Evolutionary conservation across 2,329 filamentous ascomycete species (phyloP), one percentile per base, ranked within the genome.

Genomic region (Exophiala bonariae): DNA sequence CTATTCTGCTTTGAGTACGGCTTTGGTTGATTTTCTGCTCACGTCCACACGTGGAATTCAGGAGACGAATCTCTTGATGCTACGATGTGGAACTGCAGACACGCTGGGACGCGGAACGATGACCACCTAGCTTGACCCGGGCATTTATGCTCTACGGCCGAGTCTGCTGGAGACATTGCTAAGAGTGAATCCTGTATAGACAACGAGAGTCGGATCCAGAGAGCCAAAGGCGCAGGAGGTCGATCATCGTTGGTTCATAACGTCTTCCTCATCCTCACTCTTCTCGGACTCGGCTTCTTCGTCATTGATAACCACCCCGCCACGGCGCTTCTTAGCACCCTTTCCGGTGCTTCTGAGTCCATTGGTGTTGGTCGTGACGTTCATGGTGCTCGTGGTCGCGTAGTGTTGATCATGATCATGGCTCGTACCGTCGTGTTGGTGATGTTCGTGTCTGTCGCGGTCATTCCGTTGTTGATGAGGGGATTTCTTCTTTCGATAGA

Each of bases 61-160:
- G n/a, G n/a, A n/a, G n/a, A n/a, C n/a, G n/a, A n/a, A n/a, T n/a
- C n/a, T n/a, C n/a, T n/a, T n/a, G n/a, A n/a, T n/a, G n/a, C n/a
- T n/a, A n/a, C n/a, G n/a, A n/a, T n/a, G n/a, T n/a, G n/a, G n/a
- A n/a, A n/a, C n/a, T n/a, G 13, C 36, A 39, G 13, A 39, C 11
- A 39, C 18, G 17, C 14, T 6, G n/a, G 36, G 6, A 18, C 18
- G n/a, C 19, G n/a, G n/a, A 33, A 80, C 78, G 75, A 70, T 76
- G 76, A 75, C 70, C 80, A 80, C 75, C 81, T 80, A 75, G 64
- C 77, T 84, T 82, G 74, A 75, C 78, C 79, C 77, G 64, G 76
- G 48, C 55, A 30, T 33, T 38, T 33, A 10, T 30, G n/a, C n/a
- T n/a, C n/a, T n/a, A n/a, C n/a, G n/a, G n/a, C n/a, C n/a, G n/a